Base-by-base conservation (phyloP, 805 yeast genomes). In the Candida orba region DNA sequence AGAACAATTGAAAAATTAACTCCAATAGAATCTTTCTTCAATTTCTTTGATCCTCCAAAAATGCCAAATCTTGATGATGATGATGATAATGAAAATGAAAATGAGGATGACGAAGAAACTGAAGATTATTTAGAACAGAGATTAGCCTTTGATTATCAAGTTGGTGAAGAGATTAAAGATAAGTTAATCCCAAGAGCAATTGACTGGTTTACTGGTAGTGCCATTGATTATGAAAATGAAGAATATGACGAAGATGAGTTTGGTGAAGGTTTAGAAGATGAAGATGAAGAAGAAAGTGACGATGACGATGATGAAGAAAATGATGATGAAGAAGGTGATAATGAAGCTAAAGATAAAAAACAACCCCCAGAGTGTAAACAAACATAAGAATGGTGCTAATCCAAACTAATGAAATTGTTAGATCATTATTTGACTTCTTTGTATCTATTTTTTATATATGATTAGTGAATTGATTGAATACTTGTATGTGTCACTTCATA, bases 201-300 rank as follows among this genome's bases (percentile, higher is more conserved):
- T 57, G 98, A 91, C 64, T 93, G 99, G 98, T 93, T 89, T 65
- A 91, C 99, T 9, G 99, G 99, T 39, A 88, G 88, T 52, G 99
- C 99, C 22, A 75, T 91, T 46, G 95, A 85, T 45, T 78, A 76
- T 13, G 88, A 74, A 9, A 86, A 76, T 15, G 82, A 73, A 4
- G 81, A 75, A 12, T 79, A 69, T 3, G 79, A 69, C 36, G 84
- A 74, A 13, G 83, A 67, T 3, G 72, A 66, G 30, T 76, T 58
- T 4, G 71, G 60, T 10, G 71, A 58, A 36, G 70, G 62, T 13
- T 71, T 61, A 18, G 69, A 60, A 4, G 63, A 60, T 2, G 55
- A 49, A 3, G 53, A 49, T 4, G 51, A 63, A 23, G 71, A 61
- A 18, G 67, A 42, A 8, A n/a, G 6, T 18, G 36, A 33, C 17